phyloP scores from a whole-genome alignment of 1,139 yeast species.

The Sugiyamaella pinicola region DNA sequence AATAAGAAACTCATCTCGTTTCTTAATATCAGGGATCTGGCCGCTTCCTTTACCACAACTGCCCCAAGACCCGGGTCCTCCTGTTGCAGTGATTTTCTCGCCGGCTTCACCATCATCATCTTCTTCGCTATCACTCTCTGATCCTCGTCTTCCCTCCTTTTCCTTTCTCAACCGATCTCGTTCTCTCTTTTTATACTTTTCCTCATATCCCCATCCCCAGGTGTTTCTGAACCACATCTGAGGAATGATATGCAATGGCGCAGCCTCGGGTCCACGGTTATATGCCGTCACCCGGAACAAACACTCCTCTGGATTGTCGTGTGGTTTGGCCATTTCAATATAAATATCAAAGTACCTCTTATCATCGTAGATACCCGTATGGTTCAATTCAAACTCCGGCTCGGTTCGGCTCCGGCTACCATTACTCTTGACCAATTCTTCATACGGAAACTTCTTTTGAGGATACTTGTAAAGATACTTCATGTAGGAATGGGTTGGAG shows the following conservation, averaged over 20 bases:
- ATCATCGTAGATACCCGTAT: slow-evolving; percentile 75
- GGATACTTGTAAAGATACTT: slow-evolving; percentile 93
- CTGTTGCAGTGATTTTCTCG: not conserved
- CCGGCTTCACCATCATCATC: not conserved
- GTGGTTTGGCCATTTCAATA: slow-evolving; percentile 89
- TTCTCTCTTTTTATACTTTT: slow-evolving; percentile 15
- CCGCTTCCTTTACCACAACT: slow-evolving; percentile 12
- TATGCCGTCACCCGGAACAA: slow-evolving; percentile 87
- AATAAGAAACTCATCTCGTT: slow-evolving; percentile 48
- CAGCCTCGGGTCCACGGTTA: slow-evolving; percentile 79
- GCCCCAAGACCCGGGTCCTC: slow-evolving; percentile 15
- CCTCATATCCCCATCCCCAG: slow-evolving; percentile 77
- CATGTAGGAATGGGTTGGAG: slow-evolving; percentile 93
- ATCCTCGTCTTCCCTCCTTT: not conserved
- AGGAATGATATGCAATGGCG: slow-evolving; percentile 86
- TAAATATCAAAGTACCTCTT: slow-evolving; percentile 87
- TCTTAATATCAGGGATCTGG: slow-evolving; percentile 19
- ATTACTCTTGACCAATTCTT: slow-evolving; percentile 71
- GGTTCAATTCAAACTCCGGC: slow-evolving; percentile 70
- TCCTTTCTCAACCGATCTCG: slow-evolving; percentile 1
- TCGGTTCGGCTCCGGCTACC: slow-evolving; percentile 65
- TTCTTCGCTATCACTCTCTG: not conserved
- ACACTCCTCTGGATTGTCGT: slow-evolving; percentile 77
- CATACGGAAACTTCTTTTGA: slow-evolving; percentile 79
- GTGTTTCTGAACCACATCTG: slow-evolving; percentile 87